Evolutionary conservation across 352 stramenopile species (phyloP).

Genomic region (Globisporangium spiculum): DNA sequence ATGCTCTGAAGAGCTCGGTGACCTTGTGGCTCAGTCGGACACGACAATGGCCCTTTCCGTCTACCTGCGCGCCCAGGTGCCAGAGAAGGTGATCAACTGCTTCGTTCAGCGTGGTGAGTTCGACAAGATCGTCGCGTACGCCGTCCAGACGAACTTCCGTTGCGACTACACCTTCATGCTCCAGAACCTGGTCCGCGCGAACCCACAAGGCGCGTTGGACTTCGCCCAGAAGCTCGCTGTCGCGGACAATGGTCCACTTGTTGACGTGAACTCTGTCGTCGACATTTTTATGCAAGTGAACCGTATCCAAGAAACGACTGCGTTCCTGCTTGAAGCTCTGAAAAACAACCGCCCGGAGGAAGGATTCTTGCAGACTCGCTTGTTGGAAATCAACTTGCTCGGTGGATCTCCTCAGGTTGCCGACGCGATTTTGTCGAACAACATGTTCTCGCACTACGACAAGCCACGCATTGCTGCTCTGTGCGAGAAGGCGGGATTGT

Average conservation of each 20-base stretch:
- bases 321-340: slow-evolving; percentile 99
- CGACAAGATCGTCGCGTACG: slow-evolving; percentile 98
- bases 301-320: slow-evolving; percentile 98
- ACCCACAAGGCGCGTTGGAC: slow-evolving; percentile 96
- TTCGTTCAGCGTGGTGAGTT: slow-evolving; percentile 99
- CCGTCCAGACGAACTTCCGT: slow-evolving; percentile 95
- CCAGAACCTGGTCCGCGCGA: slow-evolving; percentile 98
- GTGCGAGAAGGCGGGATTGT: slow-evolving; percentile 98
- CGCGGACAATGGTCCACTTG: slow-evolving; percentile 91
- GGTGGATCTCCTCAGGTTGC: slow-evolving; percentile 98
- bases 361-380: slow-evolving; percentile 98
- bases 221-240: slow-evolving; percentile 98
- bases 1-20: slow-evolving; percentile 96
- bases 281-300: slow-evolving; percentile 99
- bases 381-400: slow-evolving; percentile 99
- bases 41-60: slow-evolving; percentile 98
- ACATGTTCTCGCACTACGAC: slow-evolving; percentile 99
- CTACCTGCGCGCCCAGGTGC: slow-evolving; percentile 96
- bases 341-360: slow-evolving; percentile 99
- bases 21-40: slow-evolving; percentile 95
- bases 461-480: slow-evolving; percentile 96
- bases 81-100: slow-evolving; percentile 99
- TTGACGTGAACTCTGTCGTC: slow-evolving; percentile 98
- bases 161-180: slow-evolving; percentile 99
- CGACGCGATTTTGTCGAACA: slow-evolving; percentile 99